Conservation (phyloP, 2,329 filamentous ascomycete species). For the Penicillium verrucosum region DNA sequence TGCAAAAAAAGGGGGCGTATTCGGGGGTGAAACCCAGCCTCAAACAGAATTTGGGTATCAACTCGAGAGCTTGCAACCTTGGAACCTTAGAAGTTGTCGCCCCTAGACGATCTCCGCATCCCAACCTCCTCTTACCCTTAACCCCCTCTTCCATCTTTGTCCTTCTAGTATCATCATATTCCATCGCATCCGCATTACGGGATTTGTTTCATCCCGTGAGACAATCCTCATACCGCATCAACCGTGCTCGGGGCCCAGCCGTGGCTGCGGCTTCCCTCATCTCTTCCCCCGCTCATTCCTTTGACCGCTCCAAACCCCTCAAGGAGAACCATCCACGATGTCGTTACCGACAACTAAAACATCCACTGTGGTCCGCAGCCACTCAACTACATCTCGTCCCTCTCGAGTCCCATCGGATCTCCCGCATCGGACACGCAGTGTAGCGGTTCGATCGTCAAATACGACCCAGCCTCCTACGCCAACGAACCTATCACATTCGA, state of each 20-base stretch:
- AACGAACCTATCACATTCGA: slow-evolving; percentile 33
- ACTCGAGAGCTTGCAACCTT: slow-evolving; percentile 8
- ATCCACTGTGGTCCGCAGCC: slow-evolving; percentile 49
- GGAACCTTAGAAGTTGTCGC: not conserved
- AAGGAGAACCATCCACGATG: slow-evolving; percentile 32
- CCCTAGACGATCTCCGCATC: slow-evolving; percentile 7
- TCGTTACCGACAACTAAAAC: slow-evolving; percentile 47
- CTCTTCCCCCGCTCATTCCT: slow-evolving; percentile 10
- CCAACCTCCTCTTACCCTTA: slow-evolving; percentile 13
- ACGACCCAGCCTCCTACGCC: slow-evolving; percentile 36
- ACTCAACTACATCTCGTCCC: slow-evolving; percentile 48
- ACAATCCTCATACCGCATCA: slow-evolving; percentile 1
- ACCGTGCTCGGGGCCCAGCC: slow-evolving; percentile 7
- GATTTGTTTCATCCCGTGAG: slow-evolving; percentile 5
- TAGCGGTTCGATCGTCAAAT: slow-evolving; percentile 41
- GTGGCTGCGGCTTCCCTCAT: slow-evolving; percentile 12
- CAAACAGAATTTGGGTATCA: slow-evolving; percentile 12
- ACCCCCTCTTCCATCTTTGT: slow-evolving; percentile 4
- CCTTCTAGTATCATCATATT: not conserved
- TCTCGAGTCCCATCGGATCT: slow-evolving; percentile 42
- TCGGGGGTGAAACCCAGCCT: slow-evolving; percentile 5
- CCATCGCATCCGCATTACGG: slow-evolving; percentile 4
- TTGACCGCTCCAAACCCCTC: slow-evolving; percentile 14
- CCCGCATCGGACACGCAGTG: slow-evolving; percentile 48
- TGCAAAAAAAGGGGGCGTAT: not conserved